phyloP scores from a whole-genome alignment of 2,329 filamentous ascomycete species.

The Lachnellula occidentalis region DNA sequence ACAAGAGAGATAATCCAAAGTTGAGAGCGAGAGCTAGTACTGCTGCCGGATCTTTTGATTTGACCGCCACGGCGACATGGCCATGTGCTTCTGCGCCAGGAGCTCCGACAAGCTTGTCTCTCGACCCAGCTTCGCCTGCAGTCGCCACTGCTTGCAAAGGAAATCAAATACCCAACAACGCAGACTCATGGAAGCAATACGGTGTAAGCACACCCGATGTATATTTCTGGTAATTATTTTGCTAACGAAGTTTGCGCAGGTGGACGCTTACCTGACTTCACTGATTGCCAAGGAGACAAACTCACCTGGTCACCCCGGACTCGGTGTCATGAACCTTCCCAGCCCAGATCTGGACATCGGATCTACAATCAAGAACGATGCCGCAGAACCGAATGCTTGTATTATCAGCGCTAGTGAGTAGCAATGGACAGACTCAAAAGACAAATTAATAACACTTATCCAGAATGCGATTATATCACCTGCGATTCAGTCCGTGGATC shows the following conservation, averaged over 20 bases:
- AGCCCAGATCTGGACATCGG: background rate
- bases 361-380: background rate
- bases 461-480: background rate
- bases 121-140: background rate
- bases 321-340: background rate
- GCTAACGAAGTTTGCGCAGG: background rate
- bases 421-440: background rate
- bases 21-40: background rate
- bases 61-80: background rate
- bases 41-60: background rate
- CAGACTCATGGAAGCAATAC: background rate
- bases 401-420: background rate
- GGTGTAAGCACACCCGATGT: background rate
- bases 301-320: background rate
- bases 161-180: background rate
- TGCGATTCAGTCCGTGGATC: background rate
- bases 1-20: background rate
- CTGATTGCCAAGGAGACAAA: background rate
- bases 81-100: background rate
- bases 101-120: background rate
- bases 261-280: background rate
- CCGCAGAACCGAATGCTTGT: background rate
- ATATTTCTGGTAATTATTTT: background rate
- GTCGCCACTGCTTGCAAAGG: background rate
- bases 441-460: background rate